Base-by-base conservation (phyloP, 164 flowering plant species). In the Santalum album region DNA sequence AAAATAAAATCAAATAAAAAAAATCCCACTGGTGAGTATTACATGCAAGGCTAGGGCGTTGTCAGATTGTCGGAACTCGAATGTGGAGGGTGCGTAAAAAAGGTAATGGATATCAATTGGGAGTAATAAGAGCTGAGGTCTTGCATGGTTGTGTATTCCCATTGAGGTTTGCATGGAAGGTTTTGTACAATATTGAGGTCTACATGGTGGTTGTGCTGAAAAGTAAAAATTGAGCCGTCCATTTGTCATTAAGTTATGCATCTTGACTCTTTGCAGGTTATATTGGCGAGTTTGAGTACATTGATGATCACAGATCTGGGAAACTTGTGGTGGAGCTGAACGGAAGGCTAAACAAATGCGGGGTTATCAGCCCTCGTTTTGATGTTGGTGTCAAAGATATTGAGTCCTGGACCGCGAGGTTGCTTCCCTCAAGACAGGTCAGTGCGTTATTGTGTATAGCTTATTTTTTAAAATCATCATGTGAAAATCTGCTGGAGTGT, bases 341-440 rank as follows among this genome's bases (percentile, higher is more conserved):
- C 57, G 78, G 78, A 44, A 65, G 75, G 54, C 56, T 74, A 7
- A 74, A 74, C 71, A 74, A 74, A 27, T 74, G 78, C 50, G 78
- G 78, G 2, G 78, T 74, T 27, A 74, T 74, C 49, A 72, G 75
- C 48, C 75, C 75, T 24, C 71, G 75, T 29, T 71, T 71, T 57
- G 75, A 71, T 57, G 63, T 72, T 2, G 73, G 73, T 52, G 76
- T 72, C 36, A 72, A 72, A 35, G 76, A 72, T 50, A 72, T 72
- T 65, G 75, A 72, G 36, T 58, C 70, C 2, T 72, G 75, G 75
- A 72, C 75, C 58, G 75, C 76, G 16, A 69, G 75, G 55, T 56
- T 74, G 61, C 72, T 74, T 12, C 78, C 78, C 20, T 74, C 78
- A 17, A 70, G 78, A 70, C 78, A 74, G 78, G 78, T 74, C 15